These are phyloP conservation scores for Pontederia crassipes DNA, from an alignment of 176 grass and related monocot species.

Conservation along the genomic window DNA sequence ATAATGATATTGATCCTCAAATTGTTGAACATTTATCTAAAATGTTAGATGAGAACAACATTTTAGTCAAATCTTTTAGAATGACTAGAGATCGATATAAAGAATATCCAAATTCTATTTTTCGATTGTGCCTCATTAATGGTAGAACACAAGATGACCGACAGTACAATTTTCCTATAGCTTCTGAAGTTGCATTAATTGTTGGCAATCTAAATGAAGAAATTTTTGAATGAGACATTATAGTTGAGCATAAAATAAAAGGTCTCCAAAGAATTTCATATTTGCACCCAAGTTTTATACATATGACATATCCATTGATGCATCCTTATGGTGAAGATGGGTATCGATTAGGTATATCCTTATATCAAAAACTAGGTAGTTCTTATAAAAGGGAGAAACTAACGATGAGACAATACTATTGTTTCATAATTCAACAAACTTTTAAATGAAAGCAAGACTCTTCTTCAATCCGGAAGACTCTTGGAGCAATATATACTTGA, in stretches of 20 bases:
- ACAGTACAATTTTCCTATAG: constrained; percentile 13
- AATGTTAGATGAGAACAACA: constrained; percentile 23
- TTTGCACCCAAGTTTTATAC: constrained; percentile 21
- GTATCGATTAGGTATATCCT: constrained; percentile 1
- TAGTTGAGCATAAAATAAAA: constrained; percentile 15
- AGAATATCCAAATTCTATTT: background rate
- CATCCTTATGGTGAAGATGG: constrained; percentile 2
- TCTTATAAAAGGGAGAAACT: background rate
- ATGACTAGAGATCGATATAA: constrained; percentile 26
- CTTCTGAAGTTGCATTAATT: constrained; percentile 7
- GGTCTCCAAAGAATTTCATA: constrained; percentile 3
- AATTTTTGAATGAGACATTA: background rate
- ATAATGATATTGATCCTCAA: constrained; percentile 1
- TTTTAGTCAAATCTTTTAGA: constrained; percentile 19
- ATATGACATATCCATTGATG: constrained; percentile 23
- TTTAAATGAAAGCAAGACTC: background rate
- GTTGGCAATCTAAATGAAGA: constrained; percentile 12
- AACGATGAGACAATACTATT: constrained; percentile 15
- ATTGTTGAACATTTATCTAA: constrained; percentile 5
- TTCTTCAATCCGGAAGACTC: background rate
- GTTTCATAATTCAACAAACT: constrained; percentile 11
- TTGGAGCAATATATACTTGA: too few species aligned
- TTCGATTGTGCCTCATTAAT: background rate
- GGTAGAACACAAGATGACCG: background rate
- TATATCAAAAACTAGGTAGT: background rate